Percentiles rank a stretch among this genome's conserved stretches.
Conservation (phyloP, 371 early-diverging fungal genomes). For the Zychaea mexicana region DNA sequence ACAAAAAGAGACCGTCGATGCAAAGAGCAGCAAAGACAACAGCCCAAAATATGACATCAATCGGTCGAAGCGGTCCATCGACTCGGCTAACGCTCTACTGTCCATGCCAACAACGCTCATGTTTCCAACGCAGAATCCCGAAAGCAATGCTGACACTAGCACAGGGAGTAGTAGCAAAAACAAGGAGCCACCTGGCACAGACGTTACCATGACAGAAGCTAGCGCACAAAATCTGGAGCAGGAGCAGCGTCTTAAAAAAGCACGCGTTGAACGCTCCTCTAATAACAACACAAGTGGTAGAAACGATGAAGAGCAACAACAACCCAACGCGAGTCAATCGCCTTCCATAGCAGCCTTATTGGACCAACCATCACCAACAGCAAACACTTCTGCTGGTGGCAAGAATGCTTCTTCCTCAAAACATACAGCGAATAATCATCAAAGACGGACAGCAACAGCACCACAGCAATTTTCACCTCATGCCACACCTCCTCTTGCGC, state of each 20-base stretch:
- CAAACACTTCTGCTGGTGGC: no score
- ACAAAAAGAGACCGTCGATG: neutral
- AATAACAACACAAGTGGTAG: neutral
- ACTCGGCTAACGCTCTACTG: slow-evolving; percentile 46
- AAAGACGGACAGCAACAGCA: neutral
- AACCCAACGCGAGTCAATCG: slow-evolving; percentile 41
- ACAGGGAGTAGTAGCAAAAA: neutral
- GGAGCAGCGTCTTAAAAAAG: slow-evolving; percentile 21
- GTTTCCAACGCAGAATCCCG: slow-evolving; percentile 11
- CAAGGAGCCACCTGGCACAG: neutral
- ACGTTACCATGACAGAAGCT: slow-evolving; percentile 9
- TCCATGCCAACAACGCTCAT: slow-evolving; percentile 37
- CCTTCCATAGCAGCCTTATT: slow-evolving; percentile 50
- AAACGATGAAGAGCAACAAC: no score
- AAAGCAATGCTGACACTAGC: slow-evolving; percentile 10
- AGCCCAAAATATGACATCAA: slow-evolving; percentile 11
- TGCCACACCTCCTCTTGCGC: slow-evolving; percentile 23
- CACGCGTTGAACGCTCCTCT: slow-evolving; percentile 12
- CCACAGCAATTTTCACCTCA: slow-evolving; percentile 24
- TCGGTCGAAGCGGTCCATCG: slow-evolving; percentile 51
- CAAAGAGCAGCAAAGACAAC: slow-evolving; percentile 3
- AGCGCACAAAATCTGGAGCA: neutral
- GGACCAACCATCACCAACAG: slow-evolving; percentile 19
- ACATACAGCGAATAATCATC: slow-evolving; percentile 1
- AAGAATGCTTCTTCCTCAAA: slow-evolving; percentile 7